Evolutionary conservation across 805 yeast species (phyloP), one percentile per base, ranked within the genome.

Genomic region (Osmozyma mogii): DNA sequence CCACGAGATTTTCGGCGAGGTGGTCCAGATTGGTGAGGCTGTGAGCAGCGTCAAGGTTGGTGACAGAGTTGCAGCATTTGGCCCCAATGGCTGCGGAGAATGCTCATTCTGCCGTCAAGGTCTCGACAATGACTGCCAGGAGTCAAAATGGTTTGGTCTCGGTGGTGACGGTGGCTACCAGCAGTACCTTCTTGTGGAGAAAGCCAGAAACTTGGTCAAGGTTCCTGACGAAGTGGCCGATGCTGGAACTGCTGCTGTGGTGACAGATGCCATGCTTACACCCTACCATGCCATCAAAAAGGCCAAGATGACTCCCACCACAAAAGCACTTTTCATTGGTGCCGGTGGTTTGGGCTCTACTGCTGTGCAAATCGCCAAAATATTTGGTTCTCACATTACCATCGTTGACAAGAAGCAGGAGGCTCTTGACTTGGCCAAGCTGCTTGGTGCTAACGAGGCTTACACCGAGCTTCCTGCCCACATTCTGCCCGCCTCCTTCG

Each of bases 361-460:
- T 10, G 28, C 28, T 11, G 9, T 25, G 12, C 28, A 25, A 15
- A 4, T 25, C 15, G 15, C 15, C 22, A 25, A 12, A 4, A 3
- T 13, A 11, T 16, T 17, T 17, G 28, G 28, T 5, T 27, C 40
- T 10, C 24, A 34, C 17, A 31, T 40, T 13, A 37, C 35, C 9
- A 43, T 34, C 15, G 32, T 40, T 15, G 56, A 50, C 21, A 28
- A 15, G 61, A 61, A 37, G 35, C 36, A 8, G 56, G 46, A 5
- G 20, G 39, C 39, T 12, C 7, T 11, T 6, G 26, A 24, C 9
- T 14, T 24, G 15, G 26, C n/a, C n/a, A 24, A 24, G 17, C 7
- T 6, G 15, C 15, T 9, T 12, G 26, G 26, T 24, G 26, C 26
- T 6, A 17, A 24, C n/a, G 26, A 24, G n/a, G 26, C 15, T 6